Conservation (phyloP, 2,329 filamentous ascomycete species). For the Trichoderma aggressivum region DNA sequence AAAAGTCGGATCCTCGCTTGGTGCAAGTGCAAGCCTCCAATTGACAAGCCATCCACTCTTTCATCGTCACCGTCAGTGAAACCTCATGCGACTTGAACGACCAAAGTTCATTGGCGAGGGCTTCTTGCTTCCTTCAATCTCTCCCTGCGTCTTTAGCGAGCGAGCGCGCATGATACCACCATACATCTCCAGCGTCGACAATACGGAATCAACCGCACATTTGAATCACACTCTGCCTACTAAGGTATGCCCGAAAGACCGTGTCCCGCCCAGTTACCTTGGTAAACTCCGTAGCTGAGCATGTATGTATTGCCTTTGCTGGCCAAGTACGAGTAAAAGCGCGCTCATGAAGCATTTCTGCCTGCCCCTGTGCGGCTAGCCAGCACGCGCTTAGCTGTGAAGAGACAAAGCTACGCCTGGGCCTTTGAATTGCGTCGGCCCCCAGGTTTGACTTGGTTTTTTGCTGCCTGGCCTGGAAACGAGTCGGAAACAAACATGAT, state of each 20-base stretch:
- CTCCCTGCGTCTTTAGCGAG: not conserved
- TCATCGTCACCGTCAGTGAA: not conserved
- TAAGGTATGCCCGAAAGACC: not conserved
- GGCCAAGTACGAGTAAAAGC: not conserved
- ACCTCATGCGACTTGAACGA: not conserved
- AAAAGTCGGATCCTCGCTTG: not conserved
- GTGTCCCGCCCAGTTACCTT: not conserved
- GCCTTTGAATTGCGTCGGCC: not conserved
- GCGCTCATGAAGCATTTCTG: not conserved
- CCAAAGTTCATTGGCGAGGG: not conserved
- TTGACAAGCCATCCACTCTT: not conserved
- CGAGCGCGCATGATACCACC: constrained; percentile 3
- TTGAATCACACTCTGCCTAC: not conserved
- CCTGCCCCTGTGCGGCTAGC: not conserved
- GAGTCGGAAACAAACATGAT: not conserved
- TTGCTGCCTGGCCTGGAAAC: not conserved
- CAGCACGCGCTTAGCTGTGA: not conserved
- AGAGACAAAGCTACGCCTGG: constrained; percentile 12
- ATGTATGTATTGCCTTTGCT: not conserved
- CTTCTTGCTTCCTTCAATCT: not conserved
- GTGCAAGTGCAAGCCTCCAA: not conserved
- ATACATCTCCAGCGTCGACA: not conserved
- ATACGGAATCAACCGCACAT: not conserved
- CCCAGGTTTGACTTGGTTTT: not conserved
- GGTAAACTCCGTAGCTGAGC: not conserved